Evolutionary conservation across 2,329 filamentous ascomycete species (phyloP), one percentile per base, ranked within the genome.

Genomic region (Aspergillus sp.): DNA sequence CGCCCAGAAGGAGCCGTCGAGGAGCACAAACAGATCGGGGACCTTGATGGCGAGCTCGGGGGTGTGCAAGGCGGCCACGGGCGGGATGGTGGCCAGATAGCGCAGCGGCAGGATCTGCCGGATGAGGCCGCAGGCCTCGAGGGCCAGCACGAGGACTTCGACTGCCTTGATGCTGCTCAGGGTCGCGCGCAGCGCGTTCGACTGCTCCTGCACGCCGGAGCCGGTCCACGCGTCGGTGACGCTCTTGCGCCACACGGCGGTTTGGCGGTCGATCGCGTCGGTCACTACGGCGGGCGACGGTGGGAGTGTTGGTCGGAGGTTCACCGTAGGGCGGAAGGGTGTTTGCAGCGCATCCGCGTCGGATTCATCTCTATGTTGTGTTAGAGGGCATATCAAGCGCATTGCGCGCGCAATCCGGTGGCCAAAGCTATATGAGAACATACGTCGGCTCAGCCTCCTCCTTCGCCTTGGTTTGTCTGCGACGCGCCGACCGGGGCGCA

Each of bases 1-100:
- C 0, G 83, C 85, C 93, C 93, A 97, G 80, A 96, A 97, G 22
- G 82, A 81, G 36, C 81, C 76, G 1, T 87, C 89, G 35, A 95
- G 73, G 8, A 96, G 76, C 26, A 87, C 73, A 71, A 94, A 95
- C 61, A 95, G 77, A 70, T 97, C 89, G 0, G 92, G 90, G 17
- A 94, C 72, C 62, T 83, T 80, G 56, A 95, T 77, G 2, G 83
- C 76, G 57, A 83, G 79, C 55, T 83, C 81, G 6, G 77, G 73
- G 13, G 82, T 82, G 51, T 79, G 77, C 19, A 89, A 69, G 17
- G 77, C 69, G 11, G 71, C 60, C 49, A 88, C 69, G 26, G 85
- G 79, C 4, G 89, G 88, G 47, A 91, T 78, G 53, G 87, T 87
- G 67, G 91, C 87, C 55, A 87, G 82, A 67, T 87, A 89, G 61